Conservation (phyloP, 1,284 basidiomycete genomes). For the Neotropicomus parvogracilis region DNA sequence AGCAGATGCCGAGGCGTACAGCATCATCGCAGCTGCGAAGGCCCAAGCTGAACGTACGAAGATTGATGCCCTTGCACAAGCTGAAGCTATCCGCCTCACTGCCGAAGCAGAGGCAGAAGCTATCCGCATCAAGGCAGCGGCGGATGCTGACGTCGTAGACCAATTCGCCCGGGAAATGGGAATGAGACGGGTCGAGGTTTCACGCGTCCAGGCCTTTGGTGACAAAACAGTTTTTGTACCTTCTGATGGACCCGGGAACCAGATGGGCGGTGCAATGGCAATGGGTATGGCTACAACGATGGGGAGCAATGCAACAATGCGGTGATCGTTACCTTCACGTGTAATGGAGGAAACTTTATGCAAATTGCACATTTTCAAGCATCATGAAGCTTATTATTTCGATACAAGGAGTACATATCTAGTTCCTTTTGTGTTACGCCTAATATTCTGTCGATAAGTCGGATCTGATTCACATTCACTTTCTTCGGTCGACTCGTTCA, state of each 20-base stretch:
- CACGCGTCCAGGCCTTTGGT: conserved; percentile 62
- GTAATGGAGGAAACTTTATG: neutral
- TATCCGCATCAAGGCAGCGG: conserved; percentile 57
- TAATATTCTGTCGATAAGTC: no score
- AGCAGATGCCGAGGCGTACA: conserved; percentile 72
- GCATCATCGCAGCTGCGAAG: conserved; percentile 66
- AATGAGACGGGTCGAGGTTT: conserved; percentile 60
- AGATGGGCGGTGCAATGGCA: conserved; percentile 58
- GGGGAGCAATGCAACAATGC: conserved; percentile 41
- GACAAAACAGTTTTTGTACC: conserved; percentile 70
- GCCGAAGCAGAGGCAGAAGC: conserved; percentile 74
- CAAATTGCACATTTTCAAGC: no score
- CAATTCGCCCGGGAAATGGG: conserved; percentile 74
- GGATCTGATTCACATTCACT: no score
- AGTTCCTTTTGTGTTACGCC: no score
- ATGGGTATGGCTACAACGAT: conserved; percentile 63
- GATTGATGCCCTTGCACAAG: conserved; percentile 71
- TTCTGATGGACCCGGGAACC: conserved; percentile 50
- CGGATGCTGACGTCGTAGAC: conserved; percentile 58
- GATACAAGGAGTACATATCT: no score
- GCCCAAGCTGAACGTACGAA: conserved; percentile 66
- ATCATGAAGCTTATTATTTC: neutral
- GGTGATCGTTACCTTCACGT: neutral
- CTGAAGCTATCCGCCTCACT: conserved; percentile 64
- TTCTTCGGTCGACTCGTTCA: no score